Conservation (phyloP, 345 rosid species). For the Xanthoceras sorbifolium region DNA sequence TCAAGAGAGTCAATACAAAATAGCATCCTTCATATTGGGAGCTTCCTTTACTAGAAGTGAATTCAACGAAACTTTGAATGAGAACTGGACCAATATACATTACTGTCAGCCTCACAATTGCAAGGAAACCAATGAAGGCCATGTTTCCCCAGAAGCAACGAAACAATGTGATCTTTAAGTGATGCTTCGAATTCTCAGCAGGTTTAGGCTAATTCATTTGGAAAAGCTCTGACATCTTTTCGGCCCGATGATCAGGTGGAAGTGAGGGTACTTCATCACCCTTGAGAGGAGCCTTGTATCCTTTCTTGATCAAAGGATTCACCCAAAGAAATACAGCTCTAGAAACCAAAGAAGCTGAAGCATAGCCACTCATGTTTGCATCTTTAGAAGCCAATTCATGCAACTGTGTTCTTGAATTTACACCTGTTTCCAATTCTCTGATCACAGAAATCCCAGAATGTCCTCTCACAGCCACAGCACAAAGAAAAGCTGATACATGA, state of each 20-base stretch:
- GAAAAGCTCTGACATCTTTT: constrained; percentile 62
- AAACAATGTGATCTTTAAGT: constrained; percentile 63
- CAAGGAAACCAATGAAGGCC: constrained; percentile 71
- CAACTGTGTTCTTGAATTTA: constrained; percentile 29
- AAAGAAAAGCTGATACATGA: constrained; percentile 58
- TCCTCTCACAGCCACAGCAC: constrained; percentile 56
- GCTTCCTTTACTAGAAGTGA: constrained; percentile 67
- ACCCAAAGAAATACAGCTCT: constrained; percentile 85
- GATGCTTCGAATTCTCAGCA: constrained; percentile 56
- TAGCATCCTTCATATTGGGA: constrained; percentile 82
- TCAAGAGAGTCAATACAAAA: constrained; percentile 69
- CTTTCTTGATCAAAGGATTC: constrained; percentile 78
- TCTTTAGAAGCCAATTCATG: constrained; percentile 41
- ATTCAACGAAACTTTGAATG: constrained; percentile 78
- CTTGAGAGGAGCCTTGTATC: constrained; percentile 75
- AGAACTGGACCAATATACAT: constrained; percentile 81
- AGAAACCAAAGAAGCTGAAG: constrained; percentile 68
- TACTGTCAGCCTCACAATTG: constrained; percentile 70
- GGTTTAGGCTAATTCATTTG: constrained; percentile 74
- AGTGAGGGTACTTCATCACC: constrained; percentile 70
- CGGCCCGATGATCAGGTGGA: constrained; percentile 76
- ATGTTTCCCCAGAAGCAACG: constrained; percentile 79
- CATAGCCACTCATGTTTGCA: constrained; percentile 52
- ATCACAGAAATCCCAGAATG: constrained; percentile 55
- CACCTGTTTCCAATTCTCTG: constrained; percentile 32